Evolutionary conservation across 352 stramenopile species (phyloP), one percentile per base, ranked within the genome.

Genomic region (Proteromonas lacertae): DNA sequence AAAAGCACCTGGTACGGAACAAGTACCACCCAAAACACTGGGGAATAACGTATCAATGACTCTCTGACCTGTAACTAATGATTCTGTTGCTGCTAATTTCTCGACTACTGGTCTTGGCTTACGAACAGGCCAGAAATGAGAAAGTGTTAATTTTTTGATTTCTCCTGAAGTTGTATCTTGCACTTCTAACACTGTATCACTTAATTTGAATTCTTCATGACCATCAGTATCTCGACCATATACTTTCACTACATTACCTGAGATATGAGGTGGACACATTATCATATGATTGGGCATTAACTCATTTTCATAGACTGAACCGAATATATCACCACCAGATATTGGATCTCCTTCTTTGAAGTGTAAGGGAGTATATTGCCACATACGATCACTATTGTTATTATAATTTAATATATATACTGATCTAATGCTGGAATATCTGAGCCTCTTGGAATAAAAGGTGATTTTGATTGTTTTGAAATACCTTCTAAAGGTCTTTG

Each of bases 21-120:
- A 96, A 16, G 87, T 96, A 48, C 87, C 84, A 21, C 87, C 87
- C 26, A 96, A 59, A 35, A 98, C 87, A 17, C 80, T 94, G 20
- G 87, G 84, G 61, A 96, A 98, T 29, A 98, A 62, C 32, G 79
- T 76, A 55, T 98, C 87, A 51, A 98, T 93, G 40, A 97, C 82
- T 41, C 84, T 75, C 55, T 96, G 78, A 28, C 84, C 87, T 1
- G 87, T 98, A 41, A 89, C 89, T 38, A 98, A 56, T 16, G 87
- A 79, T 2, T 76, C 57, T 43, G 95, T 96, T 32, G 81, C 87
- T 0, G 83, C 76, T 24, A 97, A 62, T 60, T 98, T 97, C 58
- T 96, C 81, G 1, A 71, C 60, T 41, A 96, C 87, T 12, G 84
- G 84, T 53, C 87, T 65, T 33, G 87, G 81, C 50, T 86, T 87